Evolutionary conservation across 2,329 filamentous ascomycete genomes (phyloP).

Genomic region (Hortaea werneckii): DNA sequence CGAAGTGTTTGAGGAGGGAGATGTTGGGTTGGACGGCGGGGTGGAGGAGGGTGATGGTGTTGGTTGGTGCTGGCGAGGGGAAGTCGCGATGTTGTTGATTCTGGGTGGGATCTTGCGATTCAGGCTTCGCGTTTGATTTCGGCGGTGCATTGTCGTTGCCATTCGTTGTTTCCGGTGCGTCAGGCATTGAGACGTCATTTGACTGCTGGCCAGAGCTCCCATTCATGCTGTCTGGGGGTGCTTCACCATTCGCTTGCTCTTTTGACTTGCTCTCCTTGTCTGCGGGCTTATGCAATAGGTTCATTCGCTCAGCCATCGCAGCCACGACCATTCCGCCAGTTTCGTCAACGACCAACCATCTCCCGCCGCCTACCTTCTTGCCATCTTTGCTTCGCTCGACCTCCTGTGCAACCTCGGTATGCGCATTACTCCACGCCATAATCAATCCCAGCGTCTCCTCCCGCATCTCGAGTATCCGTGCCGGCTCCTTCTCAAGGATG

Average conservation of each 20-base stretch:
- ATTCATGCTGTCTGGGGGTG: background rate
- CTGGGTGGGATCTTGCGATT: background rate
- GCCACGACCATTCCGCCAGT: slow-evolving; percentile 74
- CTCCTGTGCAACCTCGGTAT: slow-evolving; percentile 48
- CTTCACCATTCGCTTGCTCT: background rate
- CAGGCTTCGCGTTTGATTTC: background rate
- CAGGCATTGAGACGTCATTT: background rate
- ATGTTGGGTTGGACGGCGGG: slow-evolving; percentile 80
- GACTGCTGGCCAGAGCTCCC: background rate
- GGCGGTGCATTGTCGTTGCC: background rate
- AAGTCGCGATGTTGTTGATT: slow-evolving; percentile 28
- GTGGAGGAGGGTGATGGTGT: slow-evolving; percentile 73
- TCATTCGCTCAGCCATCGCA: slow-evolving; percentile 81
- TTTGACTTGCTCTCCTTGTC: background rate
- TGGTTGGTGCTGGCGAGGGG: slow-evolving; percentile 57
- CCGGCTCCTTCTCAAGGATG: slow-evolving; percentile 68
- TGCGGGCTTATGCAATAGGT: slow-evolving; percentile 44
- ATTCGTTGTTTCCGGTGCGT: background rate
- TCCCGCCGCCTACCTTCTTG: slow-evolving; percentile 38
- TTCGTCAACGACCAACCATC: slow-evolving; percentile 80
- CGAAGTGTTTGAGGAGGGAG: slow-evolving; percentile 78
- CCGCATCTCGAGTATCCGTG: slow-evolving; percentile 73
- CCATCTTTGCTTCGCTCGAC: slow-evolving; percentile 8
- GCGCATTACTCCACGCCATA: slow-evolving; percentile 82
- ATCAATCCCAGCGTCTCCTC: slow-evolving; percentile 74